phyloP scores from a whole-genome alignment of 345 rosid species.

The Euphorbia lathyris region DNA sequence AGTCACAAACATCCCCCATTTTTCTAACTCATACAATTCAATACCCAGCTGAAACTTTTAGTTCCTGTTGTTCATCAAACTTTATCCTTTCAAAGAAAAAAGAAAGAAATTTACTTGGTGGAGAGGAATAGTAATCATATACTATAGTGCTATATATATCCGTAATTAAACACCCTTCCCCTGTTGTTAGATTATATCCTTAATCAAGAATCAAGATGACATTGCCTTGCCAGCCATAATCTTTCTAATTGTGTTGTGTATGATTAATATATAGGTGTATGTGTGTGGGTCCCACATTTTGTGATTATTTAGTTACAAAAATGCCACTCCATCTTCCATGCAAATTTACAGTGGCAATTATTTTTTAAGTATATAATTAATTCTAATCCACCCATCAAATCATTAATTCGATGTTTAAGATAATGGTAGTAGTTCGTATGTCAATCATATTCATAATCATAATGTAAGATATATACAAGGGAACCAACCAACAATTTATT shows the following conservation, averaged over 20 bases:
- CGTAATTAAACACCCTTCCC: too few species aligned
- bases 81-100: too few species aligned
- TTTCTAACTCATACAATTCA: too few species aligned
- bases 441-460: slow-evolving; percentile 16
- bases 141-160: too few species aligned
- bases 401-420: slow-evolving; percentile 9
- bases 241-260: background rate
- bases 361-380: background rate
- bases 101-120: too few species aligned
- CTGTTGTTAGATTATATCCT: background rate
- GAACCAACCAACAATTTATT: too few species aligned
- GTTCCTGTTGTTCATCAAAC: too few species aligned
- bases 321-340: background rate
- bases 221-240: too few species aligned
- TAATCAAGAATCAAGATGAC: too few species aligned
- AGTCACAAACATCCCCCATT: too few species aligned
- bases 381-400: slow-evolving; percentile 23
- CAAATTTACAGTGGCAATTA: background rate
- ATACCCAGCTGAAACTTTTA: too few species aligned
- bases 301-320: slow-evolving; percentile 8
- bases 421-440: slow-evolving; percentile 24
- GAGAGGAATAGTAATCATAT: too few species aligned
- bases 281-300: slow-evolving; percentile 17
- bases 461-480: slow-evolving; percentile 2
- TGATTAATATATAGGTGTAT: slow-evolving; percentile 12